Evolutionary conservation across 2,329 filamentous ascomycete genomes (phyloP).

Genomic region (Samsoniella hepiali): DNA sequence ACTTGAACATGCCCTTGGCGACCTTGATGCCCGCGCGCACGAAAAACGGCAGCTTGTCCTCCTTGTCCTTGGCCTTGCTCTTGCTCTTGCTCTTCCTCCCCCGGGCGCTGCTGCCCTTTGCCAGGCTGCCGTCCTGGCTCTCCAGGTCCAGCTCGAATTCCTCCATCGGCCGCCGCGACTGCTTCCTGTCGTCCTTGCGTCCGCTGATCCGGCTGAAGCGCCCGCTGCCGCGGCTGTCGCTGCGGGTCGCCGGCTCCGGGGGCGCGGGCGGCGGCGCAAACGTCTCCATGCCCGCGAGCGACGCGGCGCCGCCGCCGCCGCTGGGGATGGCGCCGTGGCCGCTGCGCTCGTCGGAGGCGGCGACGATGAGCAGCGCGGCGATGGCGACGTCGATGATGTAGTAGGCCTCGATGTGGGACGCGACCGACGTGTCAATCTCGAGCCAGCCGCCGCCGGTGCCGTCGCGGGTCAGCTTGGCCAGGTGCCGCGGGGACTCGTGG

Average conservation of each 20-base stretch:
- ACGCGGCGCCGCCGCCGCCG: slow-evolving; percentile 17
- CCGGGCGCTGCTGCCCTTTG: slow-evolving; percentile 25
- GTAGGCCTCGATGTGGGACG: slow-evolving; percentile 56
- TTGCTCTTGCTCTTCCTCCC: slow-evolving; percentile 29
- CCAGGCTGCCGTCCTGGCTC: slow-evolving; percentile 52
- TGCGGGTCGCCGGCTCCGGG: slow-evolving; percentile 23
- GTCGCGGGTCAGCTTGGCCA: slow-evolving; percentile 59
- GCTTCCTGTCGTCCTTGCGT: slow-evolving; percentile 26
- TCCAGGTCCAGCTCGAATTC: slow-evolving; percentile 61
- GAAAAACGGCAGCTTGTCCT: slow-evolving; percentile 49
- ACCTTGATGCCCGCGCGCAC: slow-evolving; percentile 49
- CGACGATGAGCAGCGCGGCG: slow-evolving; percentile 57
- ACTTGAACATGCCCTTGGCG: slow-evolving; percentile 53
- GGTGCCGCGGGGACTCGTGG: slow-evolving; percentile 56
- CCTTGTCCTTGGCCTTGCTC: slow-evolving; percentile 37
- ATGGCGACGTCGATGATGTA: slow-evolving; percentile 63
- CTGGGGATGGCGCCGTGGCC: neutral
- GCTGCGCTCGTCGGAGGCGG: slow-evolving; percentile 53
- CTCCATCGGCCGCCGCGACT: slow-evolving; percentile 45
- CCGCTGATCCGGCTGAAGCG: slow-evolving; percentile 29
- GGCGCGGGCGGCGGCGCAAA: slow-evolving; percentile 56
- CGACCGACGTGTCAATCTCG: slow-evolving; percentile 60
- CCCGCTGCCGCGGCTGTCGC: slow-evolving; percentile 16
- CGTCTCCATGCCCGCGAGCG: slow-evolving; percentile 42
- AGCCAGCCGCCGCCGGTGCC: slow-evolving; percentile 57